Evolutionary conservation across 2,329 filamentous ascomycete genomes (phyloP).

Genomic region (Berkeleyomyces rouxiae): DNA sequence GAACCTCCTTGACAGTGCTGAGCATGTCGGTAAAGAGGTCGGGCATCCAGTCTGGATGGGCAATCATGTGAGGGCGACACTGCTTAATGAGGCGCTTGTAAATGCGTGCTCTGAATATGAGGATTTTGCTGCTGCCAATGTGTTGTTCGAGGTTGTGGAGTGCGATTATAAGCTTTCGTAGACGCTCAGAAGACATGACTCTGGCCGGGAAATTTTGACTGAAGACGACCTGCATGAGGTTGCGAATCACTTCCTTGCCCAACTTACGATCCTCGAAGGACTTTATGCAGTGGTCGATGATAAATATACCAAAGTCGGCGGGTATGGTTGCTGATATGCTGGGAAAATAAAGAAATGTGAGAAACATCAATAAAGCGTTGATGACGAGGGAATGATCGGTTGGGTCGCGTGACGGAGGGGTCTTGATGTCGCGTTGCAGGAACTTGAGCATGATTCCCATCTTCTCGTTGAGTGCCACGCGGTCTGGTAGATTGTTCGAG

Average conservation of each 20-base stretch:
- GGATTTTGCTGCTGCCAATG: constrained; percentile 63
- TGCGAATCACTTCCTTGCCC: constrained; percentile 63
- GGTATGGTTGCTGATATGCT: constrained; percentile 54
- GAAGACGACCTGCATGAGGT: constrained; percentile 64
- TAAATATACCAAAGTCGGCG: constrained; percentile 61
- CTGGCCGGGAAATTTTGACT: constrained; percentile 63
- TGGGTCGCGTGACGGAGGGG: constrained; percentile 37
- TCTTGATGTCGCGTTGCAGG: constrained; percentile 63
- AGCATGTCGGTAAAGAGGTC: constrained; percentile 72
- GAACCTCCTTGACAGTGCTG: constrained; percentile 60
- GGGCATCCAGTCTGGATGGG: constrained; percentile 61
- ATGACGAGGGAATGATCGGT: constrained; percentile 55
- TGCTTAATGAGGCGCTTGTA: constrained; percentile 65
- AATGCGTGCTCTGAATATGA: constrained; percentile 59
- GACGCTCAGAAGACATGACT: constrained; percentile 55
- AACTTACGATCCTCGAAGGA: constrained; percentile 50
- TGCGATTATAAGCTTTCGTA: constrained; percentile 51
- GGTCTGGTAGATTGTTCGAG: constrained; percentile 67
- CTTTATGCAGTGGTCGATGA: constrained; percentile 65
- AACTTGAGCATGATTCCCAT: constrained; percentile 65
- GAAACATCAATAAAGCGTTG: constrained; percentile 62
- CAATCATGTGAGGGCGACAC: constrained; percentile 50
- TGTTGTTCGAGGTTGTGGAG: constrained; percentile 58
- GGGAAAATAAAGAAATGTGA: constrained; percentile 58
- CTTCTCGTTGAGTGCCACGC: constrained; percentile 55